These are phyloP conservation scores for Penstemon newberryi DNA, from an alignment of 257 asterid species.

Conservation along the genomic window DNA sequence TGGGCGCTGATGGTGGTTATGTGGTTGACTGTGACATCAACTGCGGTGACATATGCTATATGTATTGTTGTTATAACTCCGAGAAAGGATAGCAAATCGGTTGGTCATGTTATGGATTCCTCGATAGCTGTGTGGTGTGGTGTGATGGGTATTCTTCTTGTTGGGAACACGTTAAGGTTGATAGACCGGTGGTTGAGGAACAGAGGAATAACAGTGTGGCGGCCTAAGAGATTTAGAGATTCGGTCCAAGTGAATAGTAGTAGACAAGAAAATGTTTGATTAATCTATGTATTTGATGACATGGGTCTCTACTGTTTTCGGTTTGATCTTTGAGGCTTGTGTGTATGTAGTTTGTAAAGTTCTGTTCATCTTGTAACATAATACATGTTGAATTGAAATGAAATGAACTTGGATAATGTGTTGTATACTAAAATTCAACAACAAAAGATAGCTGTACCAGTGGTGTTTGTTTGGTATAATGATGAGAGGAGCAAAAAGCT, in stretches of 20 bases:
- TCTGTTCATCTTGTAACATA: no score
- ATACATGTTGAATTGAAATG: no score
- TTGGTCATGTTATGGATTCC: conserved; percentile 18
- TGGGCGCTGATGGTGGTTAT: conserved; percentile 39
- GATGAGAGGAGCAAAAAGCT: no score
- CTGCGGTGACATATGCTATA: conserved; percentile 30
- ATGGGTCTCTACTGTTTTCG: no score
- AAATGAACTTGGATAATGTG: no score
- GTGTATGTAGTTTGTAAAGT: no score
- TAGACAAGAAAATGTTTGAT: no score
- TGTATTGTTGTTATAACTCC: conserved; percentile 32
- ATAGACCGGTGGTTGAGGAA: conserved; percentile 21
- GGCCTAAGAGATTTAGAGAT: background rate
- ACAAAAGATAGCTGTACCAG: no score
- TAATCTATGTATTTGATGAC: no score
- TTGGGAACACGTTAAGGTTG: conserved; percentile 33
- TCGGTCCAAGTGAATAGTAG: background rate
- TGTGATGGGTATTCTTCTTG: conserved; percentile 32
- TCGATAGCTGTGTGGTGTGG: conserved; percentile 30
- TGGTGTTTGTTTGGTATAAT: no score
- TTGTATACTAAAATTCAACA: no score
- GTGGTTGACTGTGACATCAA: conserved; percentile 35
- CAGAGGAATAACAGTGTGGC: background rate
- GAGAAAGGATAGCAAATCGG: background rate
- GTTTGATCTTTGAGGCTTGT: no score